phyloP scores from a whole-genome alignment of 345 rosid genomes.

The Mallotus nudiflorus region DNA sequence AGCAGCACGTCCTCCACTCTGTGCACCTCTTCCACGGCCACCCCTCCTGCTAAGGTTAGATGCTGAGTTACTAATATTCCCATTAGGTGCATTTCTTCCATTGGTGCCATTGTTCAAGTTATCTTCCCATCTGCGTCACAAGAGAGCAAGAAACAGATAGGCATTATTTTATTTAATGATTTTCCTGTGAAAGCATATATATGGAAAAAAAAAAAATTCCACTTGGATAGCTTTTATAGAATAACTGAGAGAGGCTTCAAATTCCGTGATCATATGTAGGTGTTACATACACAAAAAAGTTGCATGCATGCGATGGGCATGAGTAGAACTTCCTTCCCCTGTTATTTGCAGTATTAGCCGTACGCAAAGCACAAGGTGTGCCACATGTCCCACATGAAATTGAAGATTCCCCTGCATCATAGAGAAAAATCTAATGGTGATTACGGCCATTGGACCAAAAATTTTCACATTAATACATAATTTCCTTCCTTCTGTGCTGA shows the following conservation, averaged over 20 bases:
- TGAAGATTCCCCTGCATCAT: slow-evolving; percentile 64
- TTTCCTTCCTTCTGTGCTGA: not conserved
- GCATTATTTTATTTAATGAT: not conserved
- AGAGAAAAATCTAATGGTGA: not conserved
- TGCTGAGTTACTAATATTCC: slow-evolving; percentile 28
- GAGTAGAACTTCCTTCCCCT: slow-evolving; percentile 91
- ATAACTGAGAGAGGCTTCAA: not conserved
- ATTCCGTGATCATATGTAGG: not conserved
- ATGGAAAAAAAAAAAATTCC: not conserved
- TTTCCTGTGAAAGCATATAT: not conserved
- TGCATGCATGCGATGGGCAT: slow-evolving; percentile 77
- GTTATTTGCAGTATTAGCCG: slow-evolving; percentile 85
- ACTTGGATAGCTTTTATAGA: not conserved
- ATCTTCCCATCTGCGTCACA: slow-evolving; percentile 83
- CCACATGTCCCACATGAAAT: slow-evolving; percentile 71
- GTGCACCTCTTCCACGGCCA: slow-evolving; percentile 53
- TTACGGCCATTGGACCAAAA: not conserved
- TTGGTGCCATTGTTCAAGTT: slow-evolving; percentile 46
- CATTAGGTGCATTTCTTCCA: slow-evolving; percentile 32
- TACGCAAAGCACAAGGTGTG: slow-evolving; percentile 59
- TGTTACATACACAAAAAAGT: slow-evolving; percentile 73
- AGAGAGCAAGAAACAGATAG: not conserved
- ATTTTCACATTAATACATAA: not conserved
- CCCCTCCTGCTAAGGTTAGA: slow-evolving; percentile 42
- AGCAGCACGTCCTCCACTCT: slow-evolving; percentile 31